Base-by-base conservation (phyloP, 306 rosid species). In the Hylodesmum podocarpum region DNA sequence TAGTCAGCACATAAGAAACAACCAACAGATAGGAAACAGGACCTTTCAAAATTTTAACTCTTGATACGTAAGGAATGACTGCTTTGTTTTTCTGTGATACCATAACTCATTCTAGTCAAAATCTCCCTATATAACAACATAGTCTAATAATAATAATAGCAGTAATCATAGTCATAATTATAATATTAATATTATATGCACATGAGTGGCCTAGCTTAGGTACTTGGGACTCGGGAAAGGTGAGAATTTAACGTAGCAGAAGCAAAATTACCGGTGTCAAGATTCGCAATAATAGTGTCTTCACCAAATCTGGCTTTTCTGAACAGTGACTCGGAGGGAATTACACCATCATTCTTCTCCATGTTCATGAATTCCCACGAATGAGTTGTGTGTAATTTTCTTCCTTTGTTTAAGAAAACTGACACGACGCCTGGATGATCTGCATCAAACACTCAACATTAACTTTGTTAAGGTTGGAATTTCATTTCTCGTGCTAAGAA, bases 371-470 rank as follows among this genome's bases (percentile, higher is more conserved):
- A 90, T 2, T 88, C 85, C 97, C 97, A 92, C 15, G 96, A 88
- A 70, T 19, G 94, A 0, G 98, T 94, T 0, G 98, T 94, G 85
- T 89, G 97, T 62, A 94, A 58, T 29, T 89, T 86, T 78, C 93
- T 90, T 70, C 92, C 96, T 61, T 36, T 40, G 82, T 94, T 94
- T 16, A 81, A 70, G 78, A 81, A 70, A 12, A 81, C 85, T 62
- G 81, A 91, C 47, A 94, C 59, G 16, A 94, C 98, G 5, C 72
- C 82, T 14, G 95, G 89, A 71, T 91, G 91, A 1, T 70, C 78
- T 81, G 67, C 58, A 80, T 44, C 43, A 51, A 3, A 12, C 71
- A 46, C 53, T 8, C 12, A 24, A 16, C 31, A 34, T 0, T 61
- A 62, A 51, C 2, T 33, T 46, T 27, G 25, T 16, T 50, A 61